phyloP scores from a whole-genome alignment of 768 basidiomycete species.

The Wakefieldia striispora region DNA sequence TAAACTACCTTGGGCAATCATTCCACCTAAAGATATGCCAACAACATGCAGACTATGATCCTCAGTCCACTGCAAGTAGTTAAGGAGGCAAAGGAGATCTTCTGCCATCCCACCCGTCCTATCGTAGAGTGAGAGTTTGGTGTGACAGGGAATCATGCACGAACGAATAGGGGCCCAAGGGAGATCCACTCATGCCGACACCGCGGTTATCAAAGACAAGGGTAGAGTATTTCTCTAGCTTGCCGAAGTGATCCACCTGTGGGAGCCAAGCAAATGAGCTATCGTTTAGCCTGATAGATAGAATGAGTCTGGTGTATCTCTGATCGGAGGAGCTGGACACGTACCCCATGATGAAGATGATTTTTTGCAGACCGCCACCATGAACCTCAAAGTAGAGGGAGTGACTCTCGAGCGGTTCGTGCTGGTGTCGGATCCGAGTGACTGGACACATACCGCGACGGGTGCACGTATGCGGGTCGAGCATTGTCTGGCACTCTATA shows the following conservation, averaged over 20 bases:
- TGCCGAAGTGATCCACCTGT: conserved; percentile 65
- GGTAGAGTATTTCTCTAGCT: conserved; percentile 50
- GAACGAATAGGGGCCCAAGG: conserved; percentile 76
- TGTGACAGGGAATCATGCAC: conserved; percentile 17
- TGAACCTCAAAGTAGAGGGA: conserved; percentile 81
- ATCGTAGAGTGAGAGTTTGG: neutral
- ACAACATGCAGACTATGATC: conserved; percentile 65
- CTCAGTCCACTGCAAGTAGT: conserved; percentile 70
- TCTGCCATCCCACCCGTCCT: conserved; percentile 80
- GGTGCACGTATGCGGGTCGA: conserved; percentile 58
- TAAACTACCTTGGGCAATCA: conserved; percentile 71
- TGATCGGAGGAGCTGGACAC: neutral
- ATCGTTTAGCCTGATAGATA: conserved; percentile 49
- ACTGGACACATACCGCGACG: conserved; percentile 79
- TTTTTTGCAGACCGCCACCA: conserved; percentile 60
- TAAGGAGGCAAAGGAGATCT: conserved; percentile 63
- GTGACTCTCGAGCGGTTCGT: conserved; percentile 57
- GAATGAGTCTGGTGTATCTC: conserved; percentile 2
- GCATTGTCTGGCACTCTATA: conserved; percentile 41
- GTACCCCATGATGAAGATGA: conserved; percentile 78
- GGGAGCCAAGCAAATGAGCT: conserved; percentile 60
- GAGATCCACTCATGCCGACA: conserved; percentile 71
- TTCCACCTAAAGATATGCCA: conserved; percentile 76
- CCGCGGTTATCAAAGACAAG: conserved; percentile 86
- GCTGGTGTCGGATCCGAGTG: conserved; percentile 46